phyloP scores from a whole-genome alignment of 2,329 filamentous ascomycete species.

The Fusarium papillatum region DNA sequence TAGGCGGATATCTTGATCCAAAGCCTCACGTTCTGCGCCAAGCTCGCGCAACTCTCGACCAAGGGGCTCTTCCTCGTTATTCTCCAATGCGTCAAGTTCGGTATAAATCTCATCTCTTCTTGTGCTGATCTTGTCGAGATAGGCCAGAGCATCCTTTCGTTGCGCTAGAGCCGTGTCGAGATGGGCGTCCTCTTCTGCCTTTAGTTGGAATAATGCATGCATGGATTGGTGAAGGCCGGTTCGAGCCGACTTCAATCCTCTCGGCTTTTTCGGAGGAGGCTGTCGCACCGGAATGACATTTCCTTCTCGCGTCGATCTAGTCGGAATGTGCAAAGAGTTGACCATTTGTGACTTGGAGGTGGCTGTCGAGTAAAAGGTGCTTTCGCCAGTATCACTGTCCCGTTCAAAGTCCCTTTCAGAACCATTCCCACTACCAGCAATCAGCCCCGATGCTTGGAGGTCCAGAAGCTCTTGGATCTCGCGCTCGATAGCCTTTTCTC shows the following conservation, averaged over 20 bases:
- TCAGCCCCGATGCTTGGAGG: constrained; percentile 60
- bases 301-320: constrained; percentile 55
- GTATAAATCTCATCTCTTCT: constrained; percentile 63
- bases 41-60: constrained; percentile 72
- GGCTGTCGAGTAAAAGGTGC: constrained; percentile 55
- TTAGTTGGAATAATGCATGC: constrained; percentile 73
- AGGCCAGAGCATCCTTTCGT: constrained; percentile 69
- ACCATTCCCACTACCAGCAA: constrained; percentile 51
- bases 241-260: constrained; percentile 74
- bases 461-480: constrained; percentile 65
- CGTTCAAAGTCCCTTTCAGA: constrained; percentile 44
- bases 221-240: constrained; percentile 75
- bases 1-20: constrained; percentile 75
- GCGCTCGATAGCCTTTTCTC: constrained; percentile 59
- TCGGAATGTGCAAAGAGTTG: constrained; percentile 57
- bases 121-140: constrained; percentile 66
- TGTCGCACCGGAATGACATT: constrained; percentile 73
- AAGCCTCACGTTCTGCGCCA: constrained; percentile 62
- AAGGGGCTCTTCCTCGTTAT: constrained; percentile 69
- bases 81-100: constrained; percentile 68
- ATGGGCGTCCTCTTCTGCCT: constrained; percentile 75
- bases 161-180: constrained; percentile 69
- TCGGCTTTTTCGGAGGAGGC: constrained; percentile 61
- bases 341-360: constrained; percentile 56
- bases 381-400: constrained; percentile 57